Conservation (phyloP, 495 filamentous ascomycete species). For the Cercophora sp. region DNA sequence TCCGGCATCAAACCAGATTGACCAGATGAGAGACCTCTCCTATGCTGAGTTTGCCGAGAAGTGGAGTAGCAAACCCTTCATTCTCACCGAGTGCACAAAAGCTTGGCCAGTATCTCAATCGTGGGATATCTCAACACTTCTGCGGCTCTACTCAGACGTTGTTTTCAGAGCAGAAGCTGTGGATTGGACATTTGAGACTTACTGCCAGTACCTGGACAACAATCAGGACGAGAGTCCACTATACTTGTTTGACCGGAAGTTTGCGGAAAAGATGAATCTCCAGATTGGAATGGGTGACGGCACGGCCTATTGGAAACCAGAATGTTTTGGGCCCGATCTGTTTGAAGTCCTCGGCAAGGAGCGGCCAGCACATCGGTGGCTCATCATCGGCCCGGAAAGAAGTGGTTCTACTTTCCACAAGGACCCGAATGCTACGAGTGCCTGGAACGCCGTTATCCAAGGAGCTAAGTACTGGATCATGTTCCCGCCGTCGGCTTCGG, state of each 20-base stretch:
- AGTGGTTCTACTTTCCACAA: slow-evolving; percentile 98
- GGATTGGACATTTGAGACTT: slow-evolving; percentile 79
- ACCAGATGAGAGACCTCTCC: slow-evolving; percentile 63
- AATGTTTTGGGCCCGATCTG: slow-evolving; percentile 83
- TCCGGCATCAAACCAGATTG: slow-evolving; percentile 67
- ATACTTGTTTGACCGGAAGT: slow-evolving; percentile 85
- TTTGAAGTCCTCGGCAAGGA: slow-evolving; percentile 77
- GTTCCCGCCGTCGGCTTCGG: slow-evolving; percentile 62
- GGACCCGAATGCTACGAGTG: slow-evolving; percentile 64
- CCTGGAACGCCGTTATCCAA: slow-evolving; percentile 92
- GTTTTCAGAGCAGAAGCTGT: slow-evolving; percentile 89
- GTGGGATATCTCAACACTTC: slow-evolving; percentile 67
- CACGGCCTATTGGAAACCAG: slow-evolving; percentile 74
- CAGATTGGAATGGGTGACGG: slow-evolving; percentile 51
- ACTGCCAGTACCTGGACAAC: slow-evolving; percentile 79
- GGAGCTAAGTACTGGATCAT: slow-evolving; percentile 98
- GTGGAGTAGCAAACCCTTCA: slow-evolving; percentile 83
- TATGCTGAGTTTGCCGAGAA: slow-evolving; percentile 66
- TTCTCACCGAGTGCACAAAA: slow-evolving; percentile 80
- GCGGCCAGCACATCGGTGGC: slow-evolving; percentile 85
- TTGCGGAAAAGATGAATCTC: slow-evolving; percentile 83
- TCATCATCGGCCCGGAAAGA: slow-evolving; percentile 84
- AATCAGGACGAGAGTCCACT: slow-evolving; percentile 84
- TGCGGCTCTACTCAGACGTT: slow-evolving; percentile 58
- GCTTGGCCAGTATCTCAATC: slow-evolving; percentile 72